A percentile compares a stretch with the other conserved stretches of the same genome.
Evolutionary conservation across 1,284 basidiomycete genomes (phyloP).

Genomic region (Ceratobasidium sp.): DNA sequence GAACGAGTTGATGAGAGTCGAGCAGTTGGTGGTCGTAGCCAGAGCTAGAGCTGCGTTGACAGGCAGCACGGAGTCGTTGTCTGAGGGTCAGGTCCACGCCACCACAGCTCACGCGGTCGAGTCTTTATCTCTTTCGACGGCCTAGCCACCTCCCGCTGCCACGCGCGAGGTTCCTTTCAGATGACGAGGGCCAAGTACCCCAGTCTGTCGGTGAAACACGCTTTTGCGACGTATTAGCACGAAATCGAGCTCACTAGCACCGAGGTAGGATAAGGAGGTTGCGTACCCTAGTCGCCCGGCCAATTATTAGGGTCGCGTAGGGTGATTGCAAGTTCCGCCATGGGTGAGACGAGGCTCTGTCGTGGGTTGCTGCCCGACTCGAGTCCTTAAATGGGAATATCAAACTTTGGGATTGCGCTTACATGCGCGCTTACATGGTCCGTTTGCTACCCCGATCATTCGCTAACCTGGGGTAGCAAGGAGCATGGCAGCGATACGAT

Average conservation of each 20-base stretch:
- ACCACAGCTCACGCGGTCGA: constrained; percentile 20
- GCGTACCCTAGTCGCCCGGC: not conserved
- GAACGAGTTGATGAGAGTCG: not conserved
- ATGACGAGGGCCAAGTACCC: constrained; percentile 4
- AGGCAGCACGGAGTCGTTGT: constrained; percentile 23
- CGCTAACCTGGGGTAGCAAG: not conserved
- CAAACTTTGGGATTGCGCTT: not conserved
- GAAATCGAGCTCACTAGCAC: constrained; percentile 29
- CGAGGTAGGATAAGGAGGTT: constrained; percentile 10
- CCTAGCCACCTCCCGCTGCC: constrained; percentile 1
- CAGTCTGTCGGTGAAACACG: constrained; percentile 20
- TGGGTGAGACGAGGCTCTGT: constrained; percentile 11
- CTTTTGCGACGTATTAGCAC: not conserved
- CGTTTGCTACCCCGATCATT: not conserved
- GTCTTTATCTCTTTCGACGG: constrained; percentile 23
- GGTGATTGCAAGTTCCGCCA: constrained; percentile 18
- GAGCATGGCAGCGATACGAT: too few species aligned
- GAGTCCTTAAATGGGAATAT: constrained; percentile 4
- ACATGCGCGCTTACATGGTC: constrained; percentile 15
- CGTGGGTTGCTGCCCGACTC: constrained; percentile 20
- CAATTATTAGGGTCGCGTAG: constrained; percentile 9
- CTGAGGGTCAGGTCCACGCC: constrained; percentile 20
- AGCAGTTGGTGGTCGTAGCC: not conserved
- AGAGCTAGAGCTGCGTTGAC: constrained; percentile 23
- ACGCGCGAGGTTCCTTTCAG: not conserved